Percentiles rank a stretch among this genome's conserved stretches.
These are phyloP conservation scores for Lanmaoa rubissima DNA, from an alignment of 768 basidiomycete species.

Conservation along the genomic window DNA sequence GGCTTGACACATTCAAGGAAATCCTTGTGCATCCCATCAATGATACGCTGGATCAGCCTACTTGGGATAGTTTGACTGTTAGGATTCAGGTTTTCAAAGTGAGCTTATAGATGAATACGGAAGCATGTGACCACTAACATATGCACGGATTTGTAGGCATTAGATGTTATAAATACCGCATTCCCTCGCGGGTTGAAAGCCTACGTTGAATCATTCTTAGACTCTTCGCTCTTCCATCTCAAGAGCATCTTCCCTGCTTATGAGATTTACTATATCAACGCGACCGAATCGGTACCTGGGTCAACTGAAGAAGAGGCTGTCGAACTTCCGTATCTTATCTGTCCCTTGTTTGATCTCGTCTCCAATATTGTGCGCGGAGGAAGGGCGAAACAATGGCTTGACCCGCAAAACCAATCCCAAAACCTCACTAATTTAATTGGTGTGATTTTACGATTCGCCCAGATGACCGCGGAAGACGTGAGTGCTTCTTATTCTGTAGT, in stretches of 20 bases:
- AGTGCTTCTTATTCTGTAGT: conserved; percentile 23
- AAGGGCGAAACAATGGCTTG: conserved; percentile 64
- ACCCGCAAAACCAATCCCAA: conserved; percentile 24
- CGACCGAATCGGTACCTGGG: conserved; percentile 52
- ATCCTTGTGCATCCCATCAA: conserved; percentile 61
- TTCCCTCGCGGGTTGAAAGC: conserved; percentile 74
- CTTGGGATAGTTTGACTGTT: conserved; percentile 83
- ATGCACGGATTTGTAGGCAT: conserved; percentile 48
- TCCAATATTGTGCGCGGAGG: conserved; percentile 63
- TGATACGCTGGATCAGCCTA: conserved; percentile 55
- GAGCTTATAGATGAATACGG: conserved; percentile 7
- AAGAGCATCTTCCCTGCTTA: conserved; percentile 59
- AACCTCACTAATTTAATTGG: conserved; percentile 52
- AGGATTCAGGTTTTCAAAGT: conserved; percentile 87
- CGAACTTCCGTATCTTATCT: conserved; percentile 73
- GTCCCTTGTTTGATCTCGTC: conserved; percentile 79
- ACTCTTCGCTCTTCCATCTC: conserved; percentile 58
- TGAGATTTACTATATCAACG: conserved; percentile 56
- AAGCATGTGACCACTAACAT: neutral
- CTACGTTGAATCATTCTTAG: conserved; percentile 60
- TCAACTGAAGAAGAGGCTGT: conserved; percentile 76
- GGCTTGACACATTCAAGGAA: conserved; percentile 88
- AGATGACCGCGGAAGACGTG: conserved; percentile 91
- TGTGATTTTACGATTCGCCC: conserved; percentile 65
- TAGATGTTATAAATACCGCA: conserved; percentile 75